phyloP scores from a whole-genome alignment of 148 eudicot species.

The Chenopodium berlandieri region DNA sequence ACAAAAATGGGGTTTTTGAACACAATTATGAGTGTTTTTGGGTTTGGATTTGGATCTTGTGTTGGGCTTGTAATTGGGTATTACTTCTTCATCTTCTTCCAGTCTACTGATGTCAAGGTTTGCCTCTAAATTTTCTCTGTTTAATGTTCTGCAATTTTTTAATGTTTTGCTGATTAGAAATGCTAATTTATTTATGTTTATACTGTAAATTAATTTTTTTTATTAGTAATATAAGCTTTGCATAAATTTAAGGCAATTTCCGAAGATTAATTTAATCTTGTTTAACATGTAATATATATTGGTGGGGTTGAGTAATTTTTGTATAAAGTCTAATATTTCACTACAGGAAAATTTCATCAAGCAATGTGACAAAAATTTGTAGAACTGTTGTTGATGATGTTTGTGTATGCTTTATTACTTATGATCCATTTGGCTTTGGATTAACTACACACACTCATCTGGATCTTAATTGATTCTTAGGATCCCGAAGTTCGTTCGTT shows the following conservation, averaged over 20 bases:
- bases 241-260: background rate
- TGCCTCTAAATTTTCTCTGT: conserved; percentile 15
- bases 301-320: background rate
- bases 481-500: conserved; percentile 76
- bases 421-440: conserved; percentile 4
- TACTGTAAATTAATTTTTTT: background rate
- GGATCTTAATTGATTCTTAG: conserved; percentile 37
- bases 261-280: background rate
- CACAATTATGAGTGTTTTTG: conserved; percentile 57
- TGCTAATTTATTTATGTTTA: background rate
- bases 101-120: conserved; percentile 78
- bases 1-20: conserved; percentile 69
- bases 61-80: conserved; percentile 81
- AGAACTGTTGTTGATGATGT: background rate
- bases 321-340: background rate
- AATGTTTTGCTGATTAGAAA: background rate
- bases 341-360: background rate
- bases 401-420: background rate
- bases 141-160: conserved; percentile 1
- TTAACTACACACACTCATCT: background rate
- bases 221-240: background rate
- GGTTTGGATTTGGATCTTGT: conserved; percentile 80
- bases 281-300: background rate
- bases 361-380: background rate
- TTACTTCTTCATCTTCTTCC: conserved; percentile 69